Base-by-base conservation (phyloP, 2,329 filamentous ascomycete genomes). In the Arthroderma sp. region DNA sequence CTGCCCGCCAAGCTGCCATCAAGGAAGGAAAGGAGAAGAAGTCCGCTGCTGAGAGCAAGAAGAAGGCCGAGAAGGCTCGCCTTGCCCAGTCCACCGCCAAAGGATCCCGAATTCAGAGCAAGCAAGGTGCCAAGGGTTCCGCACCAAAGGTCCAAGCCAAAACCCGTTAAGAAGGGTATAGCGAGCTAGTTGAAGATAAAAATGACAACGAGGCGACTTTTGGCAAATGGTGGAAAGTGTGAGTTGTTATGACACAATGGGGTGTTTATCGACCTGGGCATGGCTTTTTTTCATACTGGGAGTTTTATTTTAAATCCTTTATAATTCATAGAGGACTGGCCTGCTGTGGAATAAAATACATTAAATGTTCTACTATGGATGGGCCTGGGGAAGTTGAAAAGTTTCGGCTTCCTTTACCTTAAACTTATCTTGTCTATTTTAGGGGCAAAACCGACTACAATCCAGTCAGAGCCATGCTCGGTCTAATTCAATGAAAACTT, bases 21-120 rank as follows among this genome's bases (percentile, higher is more conserved):
- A 89, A 89, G 78, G 87, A 93, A 68, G 85, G 81, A 75, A 98
- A 98, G 84, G 88, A 94, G 71, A 95, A 96, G 87, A 94, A 93
- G 78, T 74, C 81, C 56, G 87, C 80, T 53, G 77, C 80, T 52
- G 81, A 85, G 71, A 84, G 80, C 68, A 81, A 80, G 70, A 98
- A 96, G 86, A 98, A 96, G 85, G 84, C 85, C 49, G 88, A 96
- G 74, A 98, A 98, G 86, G 91, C 91, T 62, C 96, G 96, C 85
- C 75, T 61, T 63, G 88, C 88, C 55, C 78, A 83, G 57, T 61
- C 58, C 51, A 77, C 81, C 57, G 72, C 81, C 66, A 83, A 85
- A 74, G 88, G 86, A 65, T 69, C 72, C 62, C 81, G 84, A 70
- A 85, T 94, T 68, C 75, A 82, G 69, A 88, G 86, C 81, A 98